phyloP scores from a whole-genome alignment of 129 eudicot genomes.

The Chrysanthemum lavandulifolium region DNA sequence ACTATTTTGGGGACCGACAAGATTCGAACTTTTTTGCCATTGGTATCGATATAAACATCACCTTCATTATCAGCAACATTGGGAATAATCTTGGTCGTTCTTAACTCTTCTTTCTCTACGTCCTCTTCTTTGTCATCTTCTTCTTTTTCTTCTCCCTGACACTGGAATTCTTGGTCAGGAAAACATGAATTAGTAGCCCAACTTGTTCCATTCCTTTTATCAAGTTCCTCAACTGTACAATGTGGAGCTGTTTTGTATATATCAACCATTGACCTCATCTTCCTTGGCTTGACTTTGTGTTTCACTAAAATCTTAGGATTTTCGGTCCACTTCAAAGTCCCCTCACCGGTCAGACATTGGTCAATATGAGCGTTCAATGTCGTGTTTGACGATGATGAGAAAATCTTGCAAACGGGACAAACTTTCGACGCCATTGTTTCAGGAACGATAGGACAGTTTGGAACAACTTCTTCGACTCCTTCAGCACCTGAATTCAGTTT shows the following conservation, averaged over 20 bases:
- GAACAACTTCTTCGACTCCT: constrained; percentile 33
- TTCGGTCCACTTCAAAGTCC: constrained; percentile 44
- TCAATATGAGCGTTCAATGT: constrained; percentile 94
- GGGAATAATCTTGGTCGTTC: constrained; percentile 20
- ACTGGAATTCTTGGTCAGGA: constrained; percentile 43
- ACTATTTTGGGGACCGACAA: constrained; percentile 43
- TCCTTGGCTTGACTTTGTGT: constrained; percentile 74
- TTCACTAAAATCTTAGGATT: constrained; percentile 48
- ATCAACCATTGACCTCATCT: constrained; percentile 65
- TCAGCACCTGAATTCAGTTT: constrained; percentile 45
- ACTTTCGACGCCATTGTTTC: constrained; percentile 79
- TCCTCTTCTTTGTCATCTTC: constrained; percentile 27
- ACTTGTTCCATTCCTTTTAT: constrained; percentile 76
- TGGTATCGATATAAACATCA: constrained; percentile 74
- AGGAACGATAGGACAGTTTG: constrained; percentile 17
- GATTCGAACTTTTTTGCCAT: constrained; percentile 82
- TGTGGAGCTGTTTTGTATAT: constrained; percentile 59
- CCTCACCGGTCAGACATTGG: constrained; percentile 81
- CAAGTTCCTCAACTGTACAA: constrained; percentile 91
- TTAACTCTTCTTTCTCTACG: constrained; percentile 20
- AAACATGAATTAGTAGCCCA: constrained; percentile 62
- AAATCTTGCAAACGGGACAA: constrained; percentile 88
- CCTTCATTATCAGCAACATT: constrained; percentile 55
- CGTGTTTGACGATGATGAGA: constrained; percentile 88
- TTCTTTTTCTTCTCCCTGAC: constrained; percentile 31